Evolutionary conservation across 1,284 basidiomycete species (phyloP).

Genomic region (Tylopilus orsonianus): DNA sequence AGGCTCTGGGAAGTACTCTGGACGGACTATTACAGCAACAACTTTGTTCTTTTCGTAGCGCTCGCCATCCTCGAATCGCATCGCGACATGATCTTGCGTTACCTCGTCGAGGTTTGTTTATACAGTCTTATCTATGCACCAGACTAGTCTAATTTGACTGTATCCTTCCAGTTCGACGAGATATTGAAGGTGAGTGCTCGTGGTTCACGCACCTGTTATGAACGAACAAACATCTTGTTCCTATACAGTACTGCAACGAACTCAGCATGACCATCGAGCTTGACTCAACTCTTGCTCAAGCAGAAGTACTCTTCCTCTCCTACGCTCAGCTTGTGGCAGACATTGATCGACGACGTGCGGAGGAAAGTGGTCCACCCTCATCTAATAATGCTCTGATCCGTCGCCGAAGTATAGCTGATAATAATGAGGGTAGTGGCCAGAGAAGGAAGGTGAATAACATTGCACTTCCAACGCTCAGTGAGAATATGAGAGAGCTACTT

Average conservation of each 20-base stretch:
- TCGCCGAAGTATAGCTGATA: conserved; percentile 17
- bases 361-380: conserved; percentile 34
- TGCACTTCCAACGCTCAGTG: conserved; percentile 47
- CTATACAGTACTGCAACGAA: conserved; percentile 81
- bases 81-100: conserved; percentile 89
- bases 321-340: conserved; percentile 87
- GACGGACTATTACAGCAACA: conserved; percentile 86
- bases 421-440: conserved; percentile 4
- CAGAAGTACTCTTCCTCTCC: conserved; percentile 89
- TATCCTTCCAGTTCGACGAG: conserved; percentile 66
- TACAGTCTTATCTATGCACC: background rate
- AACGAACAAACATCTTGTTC: conserved; percentile 6
- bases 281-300: conserved; percentile 87
- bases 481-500: conserved; percentile 56
- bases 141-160: conserved; percentile 10
- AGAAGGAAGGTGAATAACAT: conserved; percentile 30
- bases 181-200: conserved; percentile 69
- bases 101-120: conserved; percentile 78
- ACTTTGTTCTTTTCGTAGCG: conserved; percentile 93
- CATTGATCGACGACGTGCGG: conserved; percentile 73
- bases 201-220: background rate
- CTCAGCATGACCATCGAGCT: conserved; percentile 93
- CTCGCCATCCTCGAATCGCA: conserved; percentile 93
- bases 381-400: conserved; percentile 30
- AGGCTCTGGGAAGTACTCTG: conserved; percentile 95